Percentiles rank a stretch among this genome's conserved stretches.
These are phyloP conservation scores for Yamadazyma spencermartinsiae DNA, from an alignment of 1,139 yeast genomes.

Conservation along the genomic window DNA sequence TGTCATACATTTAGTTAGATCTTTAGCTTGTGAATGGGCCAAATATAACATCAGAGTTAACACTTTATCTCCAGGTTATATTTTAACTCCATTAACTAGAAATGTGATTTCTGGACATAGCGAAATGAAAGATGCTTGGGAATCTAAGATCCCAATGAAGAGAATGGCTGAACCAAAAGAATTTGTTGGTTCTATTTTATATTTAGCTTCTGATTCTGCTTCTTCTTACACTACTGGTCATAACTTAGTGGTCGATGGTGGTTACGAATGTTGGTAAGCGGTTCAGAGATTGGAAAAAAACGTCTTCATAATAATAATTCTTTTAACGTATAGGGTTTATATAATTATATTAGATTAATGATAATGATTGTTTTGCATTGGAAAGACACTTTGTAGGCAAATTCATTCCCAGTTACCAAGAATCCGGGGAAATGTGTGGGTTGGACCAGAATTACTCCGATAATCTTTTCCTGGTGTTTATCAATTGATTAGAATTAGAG, in stretches of 20 bases:
- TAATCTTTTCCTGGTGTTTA: too few species aligned
- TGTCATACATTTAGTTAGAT: constrained; percentile 48
- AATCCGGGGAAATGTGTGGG: neutral
- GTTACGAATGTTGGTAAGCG: constrained; percentile 41
- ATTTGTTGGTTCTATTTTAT: constrained; percentile 47
- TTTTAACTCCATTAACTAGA: constrained; percentile 50
- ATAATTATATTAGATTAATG: constrained; percentile 6
- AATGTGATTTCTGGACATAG: constrained; percentile 46
- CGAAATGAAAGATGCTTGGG: constrained; percentile 52
- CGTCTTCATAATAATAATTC: neutral
- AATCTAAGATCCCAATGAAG: constrained; percentile 48
- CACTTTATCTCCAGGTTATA: constrained; percentile 50
- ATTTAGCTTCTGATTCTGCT: constrained; percentile 48
- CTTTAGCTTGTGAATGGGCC: constrained; percentile 56
- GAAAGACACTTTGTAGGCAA: neutral
- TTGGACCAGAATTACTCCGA: neutral
- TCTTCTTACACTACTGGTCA: constrained; percentile 51
- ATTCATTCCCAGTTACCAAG: too few species aligned
- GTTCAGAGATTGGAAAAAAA: neutral
- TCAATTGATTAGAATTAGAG: too few species aligned
- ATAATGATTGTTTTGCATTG: constrained; percentile 10
- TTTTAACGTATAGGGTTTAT: constrained; percentile 1
- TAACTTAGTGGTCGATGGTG: constrained; percentile 52
- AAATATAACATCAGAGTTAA: constrained; percentile 50
- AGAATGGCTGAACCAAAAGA: constrained; percentile 56